Conservation (phyloP, 805 yeast genomes). For the Blastobotrys parvus region DNA sequence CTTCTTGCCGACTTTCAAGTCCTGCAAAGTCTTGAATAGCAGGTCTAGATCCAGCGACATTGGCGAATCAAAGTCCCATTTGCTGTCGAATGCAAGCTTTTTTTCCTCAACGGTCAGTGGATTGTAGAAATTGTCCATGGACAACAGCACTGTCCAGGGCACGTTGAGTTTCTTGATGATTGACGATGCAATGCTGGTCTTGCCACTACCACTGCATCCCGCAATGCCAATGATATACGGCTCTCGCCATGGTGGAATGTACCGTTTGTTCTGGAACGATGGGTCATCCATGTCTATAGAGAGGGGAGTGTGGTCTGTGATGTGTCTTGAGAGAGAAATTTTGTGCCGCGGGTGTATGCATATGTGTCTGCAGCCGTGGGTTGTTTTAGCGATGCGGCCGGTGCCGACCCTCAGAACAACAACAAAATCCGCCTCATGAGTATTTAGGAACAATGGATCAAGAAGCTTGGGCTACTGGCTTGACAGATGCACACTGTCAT, state of each 20-base stretch:
- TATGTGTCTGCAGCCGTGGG: too few species aligned
- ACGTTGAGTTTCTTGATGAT: slow-evolving; percentile 61
- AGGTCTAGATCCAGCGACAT: slow-evolving; percentile 74
- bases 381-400: too few species aligned
- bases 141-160: slow-evolving; percentile 89
- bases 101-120: slow-evolving; percentile 61
- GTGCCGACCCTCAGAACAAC: too few species aligned
- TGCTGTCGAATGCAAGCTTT: slow-evolving; percentile 52
- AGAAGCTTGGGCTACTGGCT: slow-evolving; percentile 4
- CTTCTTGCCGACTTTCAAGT: slow-evolving; percentile 60
- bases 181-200: slow-evolving; percentile 81
- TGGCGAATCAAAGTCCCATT: slow-evolving; percentile 84
- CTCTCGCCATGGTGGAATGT: slow-evolving; percentile 81
- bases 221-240: slow-evolving; percentile 86
- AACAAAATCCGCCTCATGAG: too few species aligned
- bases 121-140: slow-evolving; percentile 85
- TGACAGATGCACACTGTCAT: slow-evolving; percentile 34
- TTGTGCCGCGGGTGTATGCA: too few species aligned
- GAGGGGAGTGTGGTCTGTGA: background rate
- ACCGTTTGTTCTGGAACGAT: slow-evolving; percentile 22
- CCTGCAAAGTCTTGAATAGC: slow-evolving; percentile 51
- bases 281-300: slow-evolving; percentile 4
- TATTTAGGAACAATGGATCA: too few species aligned
- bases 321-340: too few species aligned
- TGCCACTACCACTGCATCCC: slow-evolving; percentile 85